phyloP scores from a whole-genome alignment of 2,329 filamentous ascomycete genomes.

The Hortaea sp. region DNA sequence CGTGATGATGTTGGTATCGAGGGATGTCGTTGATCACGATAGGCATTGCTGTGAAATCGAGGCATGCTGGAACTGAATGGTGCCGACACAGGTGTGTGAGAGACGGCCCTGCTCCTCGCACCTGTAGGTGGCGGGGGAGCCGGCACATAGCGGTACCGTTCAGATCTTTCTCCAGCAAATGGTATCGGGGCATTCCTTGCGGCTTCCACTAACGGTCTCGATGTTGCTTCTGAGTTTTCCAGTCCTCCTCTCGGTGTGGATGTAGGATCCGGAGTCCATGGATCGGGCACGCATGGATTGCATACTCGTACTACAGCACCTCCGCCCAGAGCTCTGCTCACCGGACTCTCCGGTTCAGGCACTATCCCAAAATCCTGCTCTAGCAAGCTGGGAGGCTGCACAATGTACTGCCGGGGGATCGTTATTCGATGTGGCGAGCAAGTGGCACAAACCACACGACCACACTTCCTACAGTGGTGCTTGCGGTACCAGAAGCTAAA shows the following conservation, averaged over 20 bases:
- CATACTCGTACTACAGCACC: slow-evolving; percentile 61
- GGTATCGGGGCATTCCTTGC: slow-evolving; percentile 1
- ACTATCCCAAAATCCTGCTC: slow-evolving; percentile 16
- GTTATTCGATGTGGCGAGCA: slow-evolving; percentile 94
- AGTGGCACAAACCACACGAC: slow-evolving; percentile 75
- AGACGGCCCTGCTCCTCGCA: not conserved
- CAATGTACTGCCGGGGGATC: slow-evolving; percentile 87
- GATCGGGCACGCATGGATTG: slow-evolving; percentile 64
- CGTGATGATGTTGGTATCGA: not conserved
- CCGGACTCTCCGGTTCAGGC: slow-evolving; percentile 30
- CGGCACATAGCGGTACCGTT: slow-evolving; percentile 3
- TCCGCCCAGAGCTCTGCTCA: slow-evolving; percentile 44
- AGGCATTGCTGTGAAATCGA: not conserved
- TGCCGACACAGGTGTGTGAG: slow-evolving; percentile 1
- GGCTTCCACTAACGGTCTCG: slow-evolving; percentile 1
- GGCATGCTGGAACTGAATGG: not conserved
- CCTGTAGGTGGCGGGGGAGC: not conserved
- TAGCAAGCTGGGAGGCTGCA: slow-evolving; percentile 52
- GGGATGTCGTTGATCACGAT: not conserved
- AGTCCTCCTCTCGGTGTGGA: not conserved
- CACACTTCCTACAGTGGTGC: slow-evolving; percentile 94
- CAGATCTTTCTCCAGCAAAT: not conserved
- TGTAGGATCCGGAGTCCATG: slow-evolving; percentile 18
- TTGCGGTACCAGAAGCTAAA: slow-evolving; percentile 83
- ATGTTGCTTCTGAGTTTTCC: not conserved